Evolutionary conservation across 345 rosid genomes (phyloP), one percentile per base, ranked within the genome.

Genomic region (Rhodamnia argentea): DNA sequence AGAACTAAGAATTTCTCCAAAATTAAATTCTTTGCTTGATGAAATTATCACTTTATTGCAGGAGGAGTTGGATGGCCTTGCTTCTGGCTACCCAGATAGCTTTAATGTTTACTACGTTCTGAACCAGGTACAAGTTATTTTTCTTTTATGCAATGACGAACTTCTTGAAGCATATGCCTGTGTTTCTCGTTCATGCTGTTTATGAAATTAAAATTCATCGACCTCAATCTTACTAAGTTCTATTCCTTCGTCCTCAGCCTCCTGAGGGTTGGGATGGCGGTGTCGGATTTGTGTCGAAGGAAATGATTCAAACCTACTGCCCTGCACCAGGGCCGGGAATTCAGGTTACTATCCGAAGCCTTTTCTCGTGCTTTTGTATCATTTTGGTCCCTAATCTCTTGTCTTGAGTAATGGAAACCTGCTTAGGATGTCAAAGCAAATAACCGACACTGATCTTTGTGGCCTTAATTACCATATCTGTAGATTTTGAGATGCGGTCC

Each of bases 401-500:
- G 6, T 52, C 37, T 58, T 5, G 13, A 52, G 4, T 53, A 74
- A 7, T 60, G 3, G 58, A 59, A 51, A 24, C 12, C 8, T 70
- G 27, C 44, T 64, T 70, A 20, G 50, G 42, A 62, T 52, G 53
- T 60, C 11, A 26, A 70, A 32, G 32, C 27, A 26, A 26, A 59
- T 22, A 13, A 53, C 13, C 7, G 22, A 26, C 40, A 27, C 18
- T 85, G 18, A 74, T 52, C 27, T 6, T 10, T 44, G 82, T 64
- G 16, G 52, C 32, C 29, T 62, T 53, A 24, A 10, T 50, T 10
- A 22, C 57, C 11, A 18, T 51, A 16, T 85, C 24, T 90, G 86
- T 91, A 97, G 99, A 88, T 97, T 84, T 91, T 97, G 87, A 94
- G 98, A 90, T 96, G 99, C 32, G 99, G 99, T 24, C 98, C 99